Base-by-base conservation (phyloP, 2,329 filamentous ascomycete species). In the Fusarium papillatum region DNA sequence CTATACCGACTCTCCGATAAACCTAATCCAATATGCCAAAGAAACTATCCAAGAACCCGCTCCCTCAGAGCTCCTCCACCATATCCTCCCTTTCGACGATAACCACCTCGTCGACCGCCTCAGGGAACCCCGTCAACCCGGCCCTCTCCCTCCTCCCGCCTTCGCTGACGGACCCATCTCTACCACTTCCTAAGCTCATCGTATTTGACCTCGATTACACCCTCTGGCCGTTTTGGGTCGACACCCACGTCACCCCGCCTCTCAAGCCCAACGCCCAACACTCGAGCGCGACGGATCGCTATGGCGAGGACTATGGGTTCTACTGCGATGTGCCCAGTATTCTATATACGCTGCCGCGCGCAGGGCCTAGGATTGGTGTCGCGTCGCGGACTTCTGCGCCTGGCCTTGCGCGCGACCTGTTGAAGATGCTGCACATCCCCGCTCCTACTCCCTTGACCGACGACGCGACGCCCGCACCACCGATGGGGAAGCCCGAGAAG, bases 171-270 rank as follows among this genome's bases (percentile, higher is more conserved):
- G 88, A 90, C 83, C 84, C 91, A 50, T 64, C 78, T 17, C 90
- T 92, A 0, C 94, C 95, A 0, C 90, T 98, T 2, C 96, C 96
- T 0, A 92, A 93, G 73, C 89, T 98, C 77, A 90, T 98, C 79
- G 94, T 97, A 75, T 98, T 98, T 86, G 97, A 98, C 83, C 91
- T 98, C 74, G 96, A 98, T 88, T 98, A 98, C 88, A 98, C 97
- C 0, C 89, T 98, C n/a, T 98, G 96, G 97, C 95, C 96, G 7
- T 98, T 98, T 86, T 98, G 96, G 96, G 93, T 98, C 2, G 97
- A 98, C 87, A 98, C 95, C 5, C 96, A 98, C 85, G 94, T 97
- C 79, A 91, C 92, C 29, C 90, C 92, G 9, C 96, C 95, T 0
- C 85, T 98, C 22, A 89, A 89, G 76, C 79, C 87, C 9, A 85